Conservation (phyloP, 83 land plant species). For the Picea abies region DNA sequence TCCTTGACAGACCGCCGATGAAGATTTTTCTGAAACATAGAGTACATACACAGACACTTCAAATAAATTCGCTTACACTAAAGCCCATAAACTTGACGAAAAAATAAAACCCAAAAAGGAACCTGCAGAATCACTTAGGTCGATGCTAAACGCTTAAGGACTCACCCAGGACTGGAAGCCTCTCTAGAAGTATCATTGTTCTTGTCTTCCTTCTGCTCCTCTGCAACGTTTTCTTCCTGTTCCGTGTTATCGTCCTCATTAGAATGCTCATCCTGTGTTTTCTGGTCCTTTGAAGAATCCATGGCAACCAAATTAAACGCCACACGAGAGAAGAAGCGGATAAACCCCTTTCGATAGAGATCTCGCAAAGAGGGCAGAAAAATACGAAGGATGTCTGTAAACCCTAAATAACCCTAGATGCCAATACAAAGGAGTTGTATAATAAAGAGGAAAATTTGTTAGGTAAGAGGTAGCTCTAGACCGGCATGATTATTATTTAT, state of each 20-base stretch:
- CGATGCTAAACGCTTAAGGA: neutral
- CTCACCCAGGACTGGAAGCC: neutral
- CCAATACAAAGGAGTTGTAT: too few relatives aligned
- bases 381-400: too few relatives aligned
- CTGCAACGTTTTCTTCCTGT: neutral
- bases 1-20: slow-evolving; percentile 88
- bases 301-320: too few relatives aligned
- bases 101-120: neutral
- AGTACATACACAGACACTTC: neutral
- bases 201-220: neutral
- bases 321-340: too few relatives aligned
- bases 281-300: too few relatives aligned
- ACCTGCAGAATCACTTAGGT: neutral
- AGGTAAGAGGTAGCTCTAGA: too few relatives aligned
- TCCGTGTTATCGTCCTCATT: neutral
- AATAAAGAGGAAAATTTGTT: too few relatives aligned
- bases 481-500: too few relatives aligned
- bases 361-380: too few relatives aligned
- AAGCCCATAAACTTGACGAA: neutral
- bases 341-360: too few relatives aligned
- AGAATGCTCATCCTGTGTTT: too few relatives aligned
- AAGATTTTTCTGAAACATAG: slow-evolving; percentile 72
- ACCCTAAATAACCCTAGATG: too few relatives aligned
- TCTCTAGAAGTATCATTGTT: slow-evolving; percentile 6
- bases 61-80: neutral